A percentile compares a stretch with the other conserved stretches of the same genome.
Evolutionary conservation across 164 flowering plant genomes (phyloP).

Genomic region (Annona cherimola): DNA sequence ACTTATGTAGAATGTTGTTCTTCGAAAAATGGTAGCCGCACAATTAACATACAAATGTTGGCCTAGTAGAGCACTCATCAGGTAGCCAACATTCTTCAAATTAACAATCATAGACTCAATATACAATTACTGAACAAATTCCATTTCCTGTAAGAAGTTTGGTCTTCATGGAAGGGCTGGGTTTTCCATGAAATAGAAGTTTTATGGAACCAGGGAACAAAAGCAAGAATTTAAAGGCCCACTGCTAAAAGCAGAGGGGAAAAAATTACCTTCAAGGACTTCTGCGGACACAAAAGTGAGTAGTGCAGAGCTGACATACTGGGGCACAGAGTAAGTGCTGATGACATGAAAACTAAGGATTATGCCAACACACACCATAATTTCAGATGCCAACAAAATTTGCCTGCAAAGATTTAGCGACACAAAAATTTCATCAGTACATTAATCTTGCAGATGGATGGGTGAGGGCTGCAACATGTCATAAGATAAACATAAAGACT

Average conservation of each 20-base stretch:
- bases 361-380: constrained; percentile 71
- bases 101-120: background rate
- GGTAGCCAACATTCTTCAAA: background rate
- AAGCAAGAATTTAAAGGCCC: background rate
- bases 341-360: constrained; percentile 59
- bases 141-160: background rate
- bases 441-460: background rate
- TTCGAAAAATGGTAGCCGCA: background rate
- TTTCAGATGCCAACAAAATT: constrained; percentile 72
- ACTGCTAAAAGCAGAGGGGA: background rate
- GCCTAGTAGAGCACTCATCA: background rate
- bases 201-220: background rate
- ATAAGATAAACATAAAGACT: background rate
- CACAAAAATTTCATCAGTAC: background rate
- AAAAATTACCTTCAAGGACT: constrained; percentile 79
- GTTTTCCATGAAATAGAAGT: background rate
- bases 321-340: constrained; percentile 65
- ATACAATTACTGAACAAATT: too few relatives aligned
- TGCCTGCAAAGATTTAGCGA: constrained; percentile 48
- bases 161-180: background rate
- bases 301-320: constrained; percentile 72
- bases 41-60: background rate
- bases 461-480: too few relatives aligned
- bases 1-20: background rate
- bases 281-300: constrained; percentile 80